A percentile compares a stretch with the other conserved stretches of the same genome.
Conservation (phyloP, 2,329 filamentous ascomycete genomes). For the Hirsutella minnesotensis region DNA sequence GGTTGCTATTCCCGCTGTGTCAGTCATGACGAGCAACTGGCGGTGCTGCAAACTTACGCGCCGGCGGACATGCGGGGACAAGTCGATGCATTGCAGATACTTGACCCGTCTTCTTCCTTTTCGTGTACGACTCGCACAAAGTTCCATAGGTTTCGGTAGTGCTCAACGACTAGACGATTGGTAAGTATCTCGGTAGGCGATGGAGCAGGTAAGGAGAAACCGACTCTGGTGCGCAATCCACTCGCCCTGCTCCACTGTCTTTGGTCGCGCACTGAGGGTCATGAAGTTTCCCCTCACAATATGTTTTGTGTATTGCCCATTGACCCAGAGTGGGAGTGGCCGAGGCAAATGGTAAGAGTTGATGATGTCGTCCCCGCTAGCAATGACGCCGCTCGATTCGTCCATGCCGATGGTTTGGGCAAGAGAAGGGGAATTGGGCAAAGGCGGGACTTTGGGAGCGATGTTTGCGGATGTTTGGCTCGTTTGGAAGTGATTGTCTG, state of each 20-base stretch:
- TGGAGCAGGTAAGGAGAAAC: slow-evolving; percentile 8
- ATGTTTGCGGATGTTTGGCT: slow-evolving; percentile 39
- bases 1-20: slow-evolving; percentile 44
- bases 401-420: slow-evolving; percentile 59
- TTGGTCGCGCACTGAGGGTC: slow-evolving; percentile 84
- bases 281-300: slow-evolving; percentile 97
- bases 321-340: slow-evolving; percentile 62
- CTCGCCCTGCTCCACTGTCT: slow-evolving; percentile 87
- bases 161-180: slow-evolving; percentile 66
- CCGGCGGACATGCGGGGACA: slow-evolving; percentile 94
- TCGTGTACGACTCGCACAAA: slow-evolving; percentile 85
- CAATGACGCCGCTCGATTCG: slow-evolving; percentile 37
- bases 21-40: not conserved
- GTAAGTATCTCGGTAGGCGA: slow-evolving; percentile 2
- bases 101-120: slow-evolving; percentile 62
- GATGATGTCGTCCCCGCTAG: slow-evolving; percentile 42
- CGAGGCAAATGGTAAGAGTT: slow-evolving; percentile 52
- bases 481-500: slow-evolving; percentile 31
- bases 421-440: slow-evolving; percentile 52
- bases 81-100: slow-evolving; percentile 71
- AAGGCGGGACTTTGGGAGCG: slow-evolving; percentile 47
- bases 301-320: slow-evolving; percentile 63
- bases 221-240: slow-evolving; percentile 93
- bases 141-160: slow-evolving; percentile 78
- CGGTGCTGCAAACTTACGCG: slow-evolving; percentile 48